Percentiles rank a stretch among this genome's conserved stretches.
Evolutionary conservation across 2,329 filamentous ascomycete genomes (phyloP).

Genomic region (Ophiostoma triangulosporum): DNA sequence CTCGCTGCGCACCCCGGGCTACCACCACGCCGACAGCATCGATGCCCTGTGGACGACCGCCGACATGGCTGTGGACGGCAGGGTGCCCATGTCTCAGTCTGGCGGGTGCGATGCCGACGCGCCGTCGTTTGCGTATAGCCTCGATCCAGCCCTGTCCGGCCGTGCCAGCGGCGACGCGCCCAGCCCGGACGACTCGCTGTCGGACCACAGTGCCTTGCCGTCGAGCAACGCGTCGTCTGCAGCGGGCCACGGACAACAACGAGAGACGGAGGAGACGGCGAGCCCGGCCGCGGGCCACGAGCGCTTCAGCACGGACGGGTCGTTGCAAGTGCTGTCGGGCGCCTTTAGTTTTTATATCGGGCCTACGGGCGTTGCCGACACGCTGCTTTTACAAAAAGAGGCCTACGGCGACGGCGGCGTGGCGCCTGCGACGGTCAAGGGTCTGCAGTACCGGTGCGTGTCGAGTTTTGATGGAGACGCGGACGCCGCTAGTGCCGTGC

Average conservation of each 20-base stretch:
- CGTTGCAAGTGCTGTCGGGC: not conserved
- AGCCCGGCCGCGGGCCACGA: not conserved
- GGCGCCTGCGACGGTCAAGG: not conserved
- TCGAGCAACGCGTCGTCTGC: no score
- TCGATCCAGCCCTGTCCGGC: not conserved
- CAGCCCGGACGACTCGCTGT: not conserved
- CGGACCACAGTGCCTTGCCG: not conserved
- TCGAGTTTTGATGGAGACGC: not conserved
- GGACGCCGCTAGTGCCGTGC: slow-evolving; percentile 7
- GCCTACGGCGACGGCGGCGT: not conserved
- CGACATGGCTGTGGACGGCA: not conserved
- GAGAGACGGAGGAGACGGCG: no score
- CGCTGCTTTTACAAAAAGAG: slow-evolving; percentile 7
- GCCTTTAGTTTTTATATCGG: slow-evolving; percentile 14
- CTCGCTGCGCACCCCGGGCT: no score
- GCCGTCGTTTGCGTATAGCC: not conserved
- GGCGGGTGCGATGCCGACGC: no score
- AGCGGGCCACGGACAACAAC: no score
- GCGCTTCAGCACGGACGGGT: not conserved
- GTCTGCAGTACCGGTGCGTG: not conserved
- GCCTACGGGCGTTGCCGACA: slow-evolving; percentile 10
- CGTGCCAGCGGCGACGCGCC: not conserved
- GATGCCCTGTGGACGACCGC: not conserved
- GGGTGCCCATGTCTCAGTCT: not conserved
- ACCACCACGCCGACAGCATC: not conserved